Percentiles rank a stretch among this genome's conserved stretches.
Evolutionary conservation across 2,329 filamentous ascomycete species (phyloP).

Genomic region (Thermothelomyces thermophilus): DNA sequence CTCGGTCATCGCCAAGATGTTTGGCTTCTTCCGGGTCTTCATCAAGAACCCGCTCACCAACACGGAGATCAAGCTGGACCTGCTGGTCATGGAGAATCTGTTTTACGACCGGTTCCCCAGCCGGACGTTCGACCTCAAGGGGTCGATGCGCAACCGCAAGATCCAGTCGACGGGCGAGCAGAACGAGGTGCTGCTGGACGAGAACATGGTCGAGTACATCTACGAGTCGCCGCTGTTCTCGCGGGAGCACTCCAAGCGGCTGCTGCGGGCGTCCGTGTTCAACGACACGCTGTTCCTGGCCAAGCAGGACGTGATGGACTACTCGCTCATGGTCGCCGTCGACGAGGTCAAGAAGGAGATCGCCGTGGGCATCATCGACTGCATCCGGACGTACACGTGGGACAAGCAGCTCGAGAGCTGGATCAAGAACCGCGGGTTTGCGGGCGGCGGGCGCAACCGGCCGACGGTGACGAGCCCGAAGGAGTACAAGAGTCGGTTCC

Average conservation of each 20-base stretch:
- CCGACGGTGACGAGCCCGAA: slow-evolving; percentile 96
- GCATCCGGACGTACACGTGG: slow-evolving; percentile 97
- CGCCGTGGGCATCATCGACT: slow-evolving; percentile 96
- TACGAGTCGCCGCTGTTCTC: slow-evolving; percentile 95
- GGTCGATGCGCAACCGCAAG: slow-evolving; percentile 96
- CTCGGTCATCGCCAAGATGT: slow-evolving; percentile 97
- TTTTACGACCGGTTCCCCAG: slow-evolving; percentile 92
- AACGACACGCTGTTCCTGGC: slow-evolving; percentile 96
- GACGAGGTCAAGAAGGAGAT: slow-evolving; percentile 85
- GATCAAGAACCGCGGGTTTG: slow-evolving; percentile 95
- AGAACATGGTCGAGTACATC: slow-evolving; percentile 99
- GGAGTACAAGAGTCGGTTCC: slow-evolving; percentile 93
- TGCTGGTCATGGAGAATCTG: slow-evolving; percentile 93
- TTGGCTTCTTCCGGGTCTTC: slow-evolving; percentile 94
- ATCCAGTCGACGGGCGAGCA: slow-evolving; percentile 93
- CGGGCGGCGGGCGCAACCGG: slow-evolving; percentile 66
- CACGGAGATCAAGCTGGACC: slow-evolving; percentile 88
- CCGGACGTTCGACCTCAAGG: slow-evolving; percentile 91
- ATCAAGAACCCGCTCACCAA: slow-evolving; percentile 93
- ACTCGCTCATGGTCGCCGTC: slow-evolving; percentile 96
- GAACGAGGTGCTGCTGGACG: slow-evolving; percentile 92
- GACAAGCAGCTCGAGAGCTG: slow-evolving; percentile 99
- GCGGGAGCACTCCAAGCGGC: slow-evolving; percentile 90
- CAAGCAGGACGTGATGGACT: slow-evolving; percentile 97
- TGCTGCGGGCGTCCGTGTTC: slow-evolving; percentile 86